Conservation (phyloP, 768 basidiomycete genomes). For the Russula emetica region DNA sequence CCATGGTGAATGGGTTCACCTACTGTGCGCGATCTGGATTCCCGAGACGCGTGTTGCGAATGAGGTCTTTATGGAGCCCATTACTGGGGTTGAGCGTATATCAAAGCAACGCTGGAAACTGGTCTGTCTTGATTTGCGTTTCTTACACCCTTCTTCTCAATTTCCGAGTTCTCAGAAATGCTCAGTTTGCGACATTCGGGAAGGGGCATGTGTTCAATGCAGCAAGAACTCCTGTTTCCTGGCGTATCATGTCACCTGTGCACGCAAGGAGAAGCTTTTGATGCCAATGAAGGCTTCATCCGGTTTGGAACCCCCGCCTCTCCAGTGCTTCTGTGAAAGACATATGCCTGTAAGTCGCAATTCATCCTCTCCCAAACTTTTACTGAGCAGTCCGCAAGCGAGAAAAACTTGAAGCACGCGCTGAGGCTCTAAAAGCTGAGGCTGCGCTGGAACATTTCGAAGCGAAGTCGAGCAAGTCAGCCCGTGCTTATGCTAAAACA, state of each 20-base stretch:
- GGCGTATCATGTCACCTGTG: conserved; percentile 95
- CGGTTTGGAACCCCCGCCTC: conserved; percentile 64
- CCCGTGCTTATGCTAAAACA: conserved; percentile 86
- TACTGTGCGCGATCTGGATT: conserved; percentile 96
- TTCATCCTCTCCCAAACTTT: not conserved
- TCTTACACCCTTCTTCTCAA: not conserved
- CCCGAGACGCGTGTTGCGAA: conserved; percentile 92
- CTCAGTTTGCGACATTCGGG: conserved; percentile 52
- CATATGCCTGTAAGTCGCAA: conserved; percentile 68
- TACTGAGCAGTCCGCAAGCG: conserved; percentile 40
- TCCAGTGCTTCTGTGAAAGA: conserved; percentile 83
- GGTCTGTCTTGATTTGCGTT: conserved; percentile 45
- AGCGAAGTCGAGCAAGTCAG: conserved; percentile 62
- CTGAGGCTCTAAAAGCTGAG: conserved; percentile 51
- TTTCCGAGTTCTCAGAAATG: conserved; percentile 44
- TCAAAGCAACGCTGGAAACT: conserved; percentile 92
- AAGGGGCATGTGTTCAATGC: conserved; percentile 95
- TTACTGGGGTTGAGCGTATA: conserved; percentile 83
- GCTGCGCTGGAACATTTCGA: conserved; percentile 42
- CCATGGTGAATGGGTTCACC: conserved; percentile 90
- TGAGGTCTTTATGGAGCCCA: conserved; percentile 97
- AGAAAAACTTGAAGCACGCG: conserved; percentile 63
- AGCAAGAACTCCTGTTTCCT: conserved; percentile 84
- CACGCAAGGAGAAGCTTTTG: conserved; percentile 76
- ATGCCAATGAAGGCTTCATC: conserved; percentile 83